Conservation (phyloP, 805 yeast species). For the Kodamaea nitidulidarum region DNA sequence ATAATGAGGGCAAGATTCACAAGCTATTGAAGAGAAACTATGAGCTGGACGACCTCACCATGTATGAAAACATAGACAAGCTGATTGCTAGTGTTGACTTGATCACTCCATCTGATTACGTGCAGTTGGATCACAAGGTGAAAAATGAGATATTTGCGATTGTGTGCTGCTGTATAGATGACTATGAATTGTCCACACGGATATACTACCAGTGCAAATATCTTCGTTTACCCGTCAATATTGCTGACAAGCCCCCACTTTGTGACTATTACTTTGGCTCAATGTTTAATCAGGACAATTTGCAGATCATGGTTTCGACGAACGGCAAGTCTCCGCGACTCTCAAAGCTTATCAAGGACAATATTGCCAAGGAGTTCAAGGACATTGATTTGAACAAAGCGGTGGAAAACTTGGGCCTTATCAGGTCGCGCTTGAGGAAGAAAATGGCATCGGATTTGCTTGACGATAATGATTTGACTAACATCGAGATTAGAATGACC, state of each 20-base stretch:
- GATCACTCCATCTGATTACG: constrained; percentile 19
- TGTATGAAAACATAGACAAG: constrained; percentile 39
- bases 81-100: constrained; percentile 18
- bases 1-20: constrained; percentile 38
- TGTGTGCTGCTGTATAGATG: constrained; percentile 74
- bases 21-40: constrained; percentile 45
- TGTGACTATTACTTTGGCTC: constrained; percentile 89
- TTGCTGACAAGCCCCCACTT: constrained; percentile 78
- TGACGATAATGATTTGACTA: constrained; percentile 36
- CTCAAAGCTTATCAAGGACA: constrained; percentile 48
- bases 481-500: constrained; percentile 60
- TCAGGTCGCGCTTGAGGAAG: constrained; percentile 49
- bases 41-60: constrained; percentile 40
- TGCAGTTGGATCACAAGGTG: constrained; percentile 31
- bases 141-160: constrained; percentile 48
- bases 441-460: constrained; percentile 34
- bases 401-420: constrained; percentile 53
- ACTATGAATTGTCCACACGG: constrained; percentile 52
- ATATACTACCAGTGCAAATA: constrained; percentile 51
- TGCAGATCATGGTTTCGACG: constrained; percentile 79
- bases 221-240: constrained; percentile 59
- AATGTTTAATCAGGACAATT: constrained; percentile 63
- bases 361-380: constrained; percentile 48
- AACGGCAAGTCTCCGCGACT: constrained; percentile 80
- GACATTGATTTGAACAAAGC: constrained; percentile 52